Conservation (phyloP, 163 green algal genomes). For the Scenedesmus sp. region DNA sequence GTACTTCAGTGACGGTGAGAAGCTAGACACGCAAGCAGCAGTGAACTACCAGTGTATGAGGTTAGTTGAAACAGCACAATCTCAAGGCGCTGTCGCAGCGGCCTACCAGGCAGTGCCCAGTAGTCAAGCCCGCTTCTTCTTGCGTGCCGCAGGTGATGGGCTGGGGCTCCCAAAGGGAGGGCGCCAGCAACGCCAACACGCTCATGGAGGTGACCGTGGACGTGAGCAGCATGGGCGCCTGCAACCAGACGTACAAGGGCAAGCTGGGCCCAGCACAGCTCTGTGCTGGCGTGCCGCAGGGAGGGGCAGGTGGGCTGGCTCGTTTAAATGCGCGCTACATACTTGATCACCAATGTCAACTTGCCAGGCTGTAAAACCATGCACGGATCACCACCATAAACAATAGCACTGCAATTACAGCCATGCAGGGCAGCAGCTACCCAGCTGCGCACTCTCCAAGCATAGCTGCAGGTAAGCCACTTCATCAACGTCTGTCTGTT, state of each 20-base stretch:
- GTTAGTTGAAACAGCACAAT: no score
- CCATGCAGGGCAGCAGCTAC: no score
- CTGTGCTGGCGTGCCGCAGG: slow-evolving; percentile 27
- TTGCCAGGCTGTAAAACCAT: no score
- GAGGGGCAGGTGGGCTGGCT: background rate
- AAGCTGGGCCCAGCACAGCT: background rate
- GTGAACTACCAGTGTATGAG: no score
- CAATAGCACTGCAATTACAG: no score
- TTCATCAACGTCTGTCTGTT: no score
- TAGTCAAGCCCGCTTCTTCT: background rate
- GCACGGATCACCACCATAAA: no score
- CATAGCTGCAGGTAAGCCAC: no score
- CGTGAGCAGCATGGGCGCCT: background rate
- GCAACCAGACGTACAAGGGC: slow-evolving; percentile 26
- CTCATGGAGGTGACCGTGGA: slow-evolving; percentile 9
- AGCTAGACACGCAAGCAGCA: background rate
- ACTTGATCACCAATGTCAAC: no score
- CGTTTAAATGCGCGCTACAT: no score
- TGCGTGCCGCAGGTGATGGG: background rate
- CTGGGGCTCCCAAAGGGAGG: background rate
- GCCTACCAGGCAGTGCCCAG: background rate
- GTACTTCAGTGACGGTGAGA: background rate
- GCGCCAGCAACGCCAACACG: background rate
- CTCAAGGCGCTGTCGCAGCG: no score
- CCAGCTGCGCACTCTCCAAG: no score